phyloP scores from a whole-genome alignment of 1,139 yeast species.

The Taiozyma sp. region DNA sequence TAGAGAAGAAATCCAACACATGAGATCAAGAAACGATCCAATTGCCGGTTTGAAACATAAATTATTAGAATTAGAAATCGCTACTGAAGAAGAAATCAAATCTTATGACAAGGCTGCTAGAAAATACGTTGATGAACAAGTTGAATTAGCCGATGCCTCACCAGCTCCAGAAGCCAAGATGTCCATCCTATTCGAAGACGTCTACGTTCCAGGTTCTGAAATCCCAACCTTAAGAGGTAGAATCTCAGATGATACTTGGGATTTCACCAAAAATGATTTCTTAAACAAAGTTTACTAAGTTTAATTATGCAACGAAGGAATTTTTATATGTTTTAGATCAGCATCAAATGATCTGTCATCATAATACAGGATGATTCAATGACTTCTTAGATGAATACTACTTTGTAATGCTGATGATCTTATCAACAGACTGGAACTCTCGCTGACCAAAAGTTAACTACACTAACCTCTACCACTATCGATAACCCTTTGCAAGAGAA shows the following conservation, averaged over 20 bases:
- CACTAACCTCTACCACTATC: neutral
- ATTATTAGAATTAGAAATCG: constrained; percentile 74
- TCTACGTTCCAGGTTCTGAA: constrained; percentile 92
- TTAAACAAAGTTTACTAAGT: constrained; percentile 28
- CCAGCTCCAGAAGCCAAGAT: constrained; percentile 95
- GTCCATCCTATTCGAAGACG: constrained; percentile 93
- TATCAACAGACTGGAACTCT: too few species aligned
- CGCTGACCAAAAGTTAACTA: too few species aligned
- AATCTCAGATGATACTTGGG: constrained; percentile 91
- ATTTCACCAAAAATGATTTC: constrained; percentile 69
- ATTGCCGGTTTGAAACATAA: constrained; percentile 92
- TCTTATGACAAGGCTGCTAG: constrained; percentile 94
- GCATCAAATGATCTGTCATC: neutral
- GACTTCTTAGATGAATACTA: neutral
- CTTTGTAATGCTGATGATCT: neutral
- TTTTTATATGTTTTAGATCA: neutral
- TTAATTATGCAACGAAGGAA: neutral
- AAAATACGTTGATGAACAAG: constrained; percentile 91
- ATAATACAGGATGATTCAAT: neutral
- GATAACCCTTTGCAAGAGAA: neutral
- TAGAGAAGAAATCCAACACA: constrained; percentile 98
- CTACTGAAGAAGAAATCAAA: constrained; percentile 92
- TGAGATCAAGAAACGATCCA: constrained; percentile 98
- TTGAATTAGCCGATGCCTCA: constrained; percentile 87
- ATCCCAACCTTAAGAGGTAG: constrained; percentile 93